These are phyloP conservation scores for Colletotrichum sp. DNA, from an alignment of 2,329 filamentous ascomycete genomes.

Conservation along the genomic window DNA sequence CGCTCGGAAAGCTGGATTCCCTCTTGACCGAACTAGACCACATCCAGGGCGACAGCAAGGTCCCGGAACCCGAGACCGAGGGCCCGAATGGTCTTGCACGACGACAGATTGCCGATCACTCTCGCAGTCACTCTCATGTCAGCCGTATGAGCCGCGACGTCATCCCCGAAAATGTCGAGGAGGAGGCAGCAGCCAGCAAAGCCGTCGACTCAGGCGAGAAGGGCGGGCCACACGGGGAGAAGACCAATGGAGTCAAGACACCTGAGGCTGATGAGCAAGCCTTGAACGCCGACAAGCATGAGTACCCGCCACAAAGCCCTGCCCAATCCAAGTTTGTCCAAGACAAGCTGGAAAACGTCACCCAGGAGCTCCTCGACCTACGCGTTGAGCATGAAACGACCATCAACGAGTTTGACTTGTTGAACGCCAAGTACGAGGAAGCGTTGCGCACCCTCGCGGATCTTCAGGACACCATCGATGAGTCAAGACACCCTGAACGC, in stretches of 20 bases:
- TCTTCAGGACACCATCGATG: conserved; percentile 84
- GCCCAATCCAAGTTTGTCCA: conserved; percentile 86
- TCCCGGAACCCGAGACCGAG: conserved; percentile 40
- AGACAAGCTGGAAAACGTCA: conserved; percentile 91
- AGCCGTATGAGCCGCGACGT: conserved; percentile 59
- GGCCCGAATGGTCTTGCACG: conserved; percentile 45
- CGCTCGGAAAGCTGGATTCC: conserved; percentile 92
- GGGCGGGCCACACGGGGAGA: conserved; percentile 22
- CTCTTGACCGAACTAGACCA: conserved; percentile 89
- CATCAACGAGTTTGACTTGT: conserved; percentile 78
- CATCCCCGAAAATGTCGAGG: conserved; percentile 59
- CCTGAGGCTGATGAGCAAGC: conserved; percentile 18
- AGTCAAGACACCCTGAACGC: conserved; percentile 69
- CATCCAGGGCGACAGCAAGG: conserved; percentile 66
- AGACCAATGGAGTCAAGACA: background rate
- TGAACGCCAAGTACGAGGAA: conserved; percentile 90
- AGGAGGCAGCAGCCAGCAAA: conserved; percentile 30
- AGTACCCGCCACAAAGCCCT: conserved; percentile 67
- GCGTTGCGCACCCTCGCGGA: conserved; percentile 82
- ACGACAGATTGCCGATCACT: conserved; percentile 54
- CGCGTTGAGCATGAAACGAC: conserved; percentile 90
- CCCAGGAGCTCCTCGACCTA: conserved; percentile 89
- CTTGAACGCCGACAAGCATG: conserved; percentile 22
- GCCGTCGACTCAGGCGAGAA: conserved; percentile 30
- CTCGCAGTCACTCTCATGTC: conserved; percentile 48